Conservation (phyloP, 2,329 filamentous ascomycete species). For the Aspergillus sp. region DNA sequence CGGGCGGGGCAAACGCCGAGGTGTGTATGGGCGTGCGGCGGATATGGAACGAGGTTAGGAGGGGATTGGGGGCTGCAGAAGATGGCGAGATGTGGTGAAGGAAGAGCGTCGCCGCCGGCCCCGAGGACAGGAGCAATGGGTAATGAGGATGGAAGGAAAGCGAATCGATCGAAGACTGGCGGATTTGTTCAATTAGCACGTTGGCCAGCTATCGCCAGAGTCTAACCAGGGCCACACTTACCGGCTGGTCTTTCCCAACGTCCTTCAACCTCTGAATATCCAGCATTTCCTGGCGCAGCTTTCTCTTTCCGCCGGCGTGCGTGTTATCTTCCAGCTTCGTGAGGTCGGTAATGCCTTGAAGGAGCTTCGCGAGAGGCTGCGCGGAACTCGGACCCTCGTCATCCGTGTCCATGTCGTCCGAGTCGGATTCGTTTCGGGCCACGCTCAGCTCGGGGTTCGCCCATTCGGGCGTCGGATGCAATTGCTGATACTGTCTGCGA, state of each 20-base stretch:
- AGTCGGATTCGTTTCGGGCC: constrained; percentile 43
- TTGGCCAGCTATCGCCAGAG: neutral
- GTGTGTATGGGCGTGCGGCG: constrained; percentile 79
- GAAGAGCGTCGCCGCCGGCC: constrained; percentile 78
- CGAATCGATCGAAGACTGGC: constrained; percentile 69
- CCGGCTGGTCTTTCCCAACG: constrained; percentile 72
- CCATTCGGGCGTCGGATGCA: constrained; percentile 65
- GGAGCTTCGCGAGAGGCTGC: constrained; percentile 74
- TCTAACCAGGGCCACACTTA: constrained; percentile 33
- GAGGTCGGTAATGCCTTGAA: constrained; percentile 72
- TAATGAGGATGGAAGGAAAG: constrained; percentile 87
- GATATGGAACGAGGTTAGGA: constrained; percentile 86
- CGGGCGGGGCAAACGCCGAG: constrained; percentile 73
- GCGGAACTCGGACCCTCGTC: constrained; percentile 63
- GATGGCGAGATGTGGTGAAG: constrained; percentile 83
- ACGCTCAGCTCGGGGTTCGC: constrained; percentile 47
- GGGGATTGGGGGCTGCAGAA: constrained; percentile 78
- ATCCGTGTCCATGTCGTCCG: constrained; percentile 54
- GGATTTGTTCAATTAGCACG: neutral
- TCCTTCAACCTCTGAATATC: constrained; percentile 89
- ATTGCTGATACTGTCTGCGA: constrained; percentile 69
- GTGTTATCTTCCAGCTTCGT: constrained; percentile 51
- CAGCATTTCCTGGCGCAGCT: constrained; percentile 80
- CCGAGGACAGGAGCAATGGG: constrained; percentile 86
- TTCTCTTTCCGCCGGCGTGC: constrained; percentile 59